Base-by-base conservation (phyloP, 345 rosid species). In the Diplotaxis tenuifolia region DNA sequence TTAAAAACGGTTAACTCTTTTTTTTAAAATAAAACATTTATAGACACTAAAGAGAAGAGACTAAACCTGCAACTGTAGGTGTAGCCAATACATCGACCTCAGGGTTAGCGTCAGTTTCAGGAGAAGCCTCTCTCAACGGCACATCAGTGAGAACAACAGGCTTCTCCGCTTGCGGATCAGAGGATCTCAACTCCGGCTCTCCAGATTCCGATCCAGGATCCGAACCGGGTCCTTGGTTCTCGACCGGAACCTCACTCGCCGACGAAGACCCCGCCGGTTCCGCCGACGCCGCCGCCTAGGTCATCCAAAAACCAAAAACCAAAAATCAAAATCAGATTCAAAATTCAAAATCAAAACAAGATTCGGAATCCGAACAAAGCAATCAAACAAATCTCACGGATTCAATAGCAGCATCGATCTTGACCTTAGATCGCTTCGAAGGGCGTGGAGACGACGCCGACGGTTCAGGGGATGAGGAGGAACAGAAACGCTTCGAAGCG, bases 1-100 rank as follows among this genome's bases (percentile, higher is more conserved):
- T n/a, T n/a, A 10, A 60, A 50, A 54, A 55, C 23, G 23, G 19
- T 58, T n/a, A 22, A 19, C 9, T n/a, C 56, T 10, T 23, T 14
- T 61, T 40, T 16, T 8, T 6, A 40, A 47, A 7, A n/a, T 12
- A 42, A 62, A 29, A 19, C 47, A n/a, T 61, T 52, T 62, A 32
- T 12, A 67, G 71, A 73, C 14, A 72, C 34, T n/a, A 40, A n/a
- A 40, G 42, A 74, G 49, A 14, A 40, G 22, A 12, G 16, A 71
- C 54, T 55, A 79, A 47, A 49, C 55, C 55, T 49, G 55, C 55
- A 18, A 18, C 21, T 2, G 55, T 18, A 49, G 55, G 55, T 18
- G 55, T 16, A 1, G 55, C 12, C 22, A 47, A 16, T 3, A 47
- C 53, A n/a, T 47, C 53, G 9, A 49, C 55, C 18, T 16, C 55